Evolutionary conservation across 1,139 yeast species (phyloP), one percentile per base, ranked within the genome.

Genomic region (Scheffersomyces quercinus): DNA sequence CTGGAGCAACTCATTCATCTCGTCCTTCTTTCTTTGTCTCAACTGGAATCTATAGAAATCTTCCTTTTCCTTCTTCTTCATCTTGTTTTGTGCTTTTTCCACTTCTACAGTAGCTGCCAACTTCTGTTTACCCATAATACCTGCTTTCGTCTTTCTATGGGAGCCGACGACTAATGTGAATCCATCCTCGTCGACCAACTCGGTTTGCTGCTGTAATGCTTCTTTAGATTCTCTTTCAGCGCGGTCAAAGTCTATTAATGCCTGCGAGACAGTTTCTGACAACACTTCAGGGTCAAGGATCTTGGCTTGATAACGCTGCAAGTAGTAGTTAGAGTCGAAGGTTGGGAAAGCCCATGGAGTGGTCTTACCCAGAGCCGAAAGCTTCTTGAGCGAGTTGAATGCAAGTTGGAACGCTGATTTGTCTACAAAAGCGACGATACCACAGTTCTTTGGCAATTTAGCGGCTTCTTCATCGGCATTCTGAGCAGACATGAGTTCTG

Each of bases 31-130:
- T 61, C 82, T 81, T 62, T 95, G 96, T 65, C 99, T 83, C 55
- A 93, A 80, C 70, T 95, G 99, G 81, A 91, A 95, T 56, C 97
- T 79, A 73, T 95, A 95, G 73, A 95, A 93, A 67, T 95, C 98
- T 52, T 79, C 79, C 72, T 90, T 88, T 55, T 90, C 95, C 66
- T 88, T 87, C 70, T 79, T 83, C 65, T 86, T 83, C 67, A 77
- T 71, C 64, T 83, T 85, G 39, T 67, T 64, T 44, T 67, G 64
- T 38, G 79, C 79, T 46, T 70, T 71, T 12, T 73, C 78, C 26
- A 64, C 54, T 43, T 67, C 75, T 2, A 71, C 70, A 36, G 78
- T 73, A 29, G 71, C 58, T 29, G 79, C 72, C 42, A 70, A 60
- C 51, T 73, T 76, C 48, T 78, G 78, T 44, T 73, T 75, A 32